Evolutionary conservation across 768 basidiomycete genomes (phyloP).

Genomic region (Leccinum longicurvipes): DNA sequence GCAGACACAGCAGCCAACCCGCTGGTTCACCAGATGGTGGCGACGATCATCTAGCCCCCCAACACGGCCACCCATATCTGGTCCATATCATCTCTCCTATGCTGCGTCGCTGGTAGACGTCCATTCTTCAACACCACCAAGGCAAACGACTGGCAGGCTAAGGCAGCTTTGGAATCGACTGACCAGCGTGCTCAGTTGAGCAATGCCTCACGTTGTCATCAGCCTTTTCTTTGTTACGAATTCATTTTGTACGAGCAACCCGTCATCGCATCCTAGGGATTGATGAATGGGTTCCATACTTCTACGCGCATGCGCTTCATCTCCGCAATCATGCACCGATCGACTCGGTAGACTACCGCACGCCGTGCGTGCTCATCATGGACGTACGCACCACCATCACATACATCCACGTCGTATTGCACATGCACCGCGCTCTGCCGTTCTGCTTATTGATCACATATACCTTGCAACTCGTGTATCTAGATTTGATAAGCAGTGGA

Average conservation of each 20-base stretch:
- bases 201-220: neutral
- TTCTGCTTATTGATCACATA: slow-evolving; percentile 10
- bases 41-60: slow-evolving; percentile 16
- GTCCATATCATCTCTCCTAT: slow-evolving; percentile 29
- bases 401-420: slow-evolving; percentile 14
- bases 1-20: slow-evolving; percentile 1
- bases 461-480: slow-evolving; percentile 14
- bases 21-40: slow-evolving; percentile 31
- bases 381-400: slow-evolving; percentile 8
- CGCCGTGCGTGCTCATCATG: slow-evolving; percentile 24
- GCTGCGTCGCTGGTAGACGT: slow-evolving; percentile 33
- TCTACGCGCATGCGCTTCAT: slow-evolving; percentile 12
- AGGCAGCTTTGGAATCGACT: slow-evolving; percentile 28
- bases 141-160: slow-evolving; percentile 23
- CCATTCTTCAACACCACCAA: slow-evolving; percentile 11
- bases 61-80: slow-evolving; percentile 30
- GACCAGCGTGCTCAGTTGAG: slow-evolving; percentile 19
- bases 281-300: neutral
- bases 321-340: slow-evolving; percentile 16
- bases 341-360: slow-evolving; percentile 18
- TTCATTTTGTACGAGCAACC: too few species aligned
- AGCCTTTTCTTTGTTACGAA: neutral
- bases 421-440: slow-evolving; percentile 7
- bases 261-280: neutral
- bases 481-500: slow-evolving; percentile 10